Evolutionary conservation across 2,329 filamentous ascomycete genomes (phyloP).

Genomic region (Diaporthe citri): DNA sequence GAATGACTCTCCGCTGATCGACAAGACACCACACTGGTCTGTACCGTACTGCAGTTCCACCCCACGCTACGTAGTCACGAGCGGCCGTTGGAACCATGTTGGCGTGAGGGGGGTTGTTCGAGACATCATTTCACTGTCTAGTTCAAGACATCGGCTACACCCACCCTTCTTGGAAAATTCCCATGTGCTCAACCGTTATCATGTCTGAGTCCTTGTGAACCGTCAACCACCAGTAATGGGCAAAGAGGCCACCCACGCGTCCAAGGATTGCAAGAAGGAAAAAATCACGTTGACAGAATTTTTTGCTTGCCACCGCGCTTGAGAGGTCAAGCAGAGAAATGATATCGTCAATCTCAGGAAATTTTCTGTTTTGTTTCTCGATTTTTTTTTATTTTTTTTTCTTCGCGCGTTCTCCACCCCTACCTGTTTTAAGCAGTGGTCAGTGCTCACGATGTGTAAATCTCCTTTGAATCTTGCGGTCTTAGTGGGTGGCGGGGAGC

Average conservation of each 20-base stretch:
- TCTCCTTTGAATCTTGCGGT: conserved; percentile 23
- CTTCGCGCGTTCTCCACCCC: conserved; percentile 11
- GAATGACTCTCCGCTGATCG: conserved; percentile 29
- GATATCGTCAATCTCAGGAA: neutral
- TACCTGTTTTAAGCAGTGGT: conserved; percentile 36
- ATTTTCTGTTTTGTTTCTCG: neutral
- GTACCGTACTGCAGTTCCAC: conserved; percentile 2
- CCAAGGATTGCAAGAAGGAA: neutral
- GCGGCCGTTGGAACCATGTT: conserved; percentile 21
- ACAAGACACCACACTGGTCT: conserved; percentile 3
- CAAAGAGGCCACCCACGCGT: neutral
- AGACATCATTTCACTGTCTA: conserved; percentile 20
- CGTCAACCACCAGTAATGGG: neutral
- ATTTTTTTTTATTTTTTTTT: conserved; percentile 30
- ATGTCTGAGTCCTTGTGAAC: conserved; percentile 25
- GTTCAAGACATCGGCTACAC: conserved; percentile 29
- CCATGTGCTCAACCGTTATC: conserved; percentile 36
- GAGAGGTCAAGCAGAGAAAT: neutral
- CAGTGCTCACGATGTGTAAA: conserved; percentile 32
- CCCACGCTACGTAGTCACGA: conserved; percentile 26
- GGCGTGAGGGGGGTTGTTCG: conserved; percentile 14
- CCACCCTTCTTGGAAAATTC: neutral
- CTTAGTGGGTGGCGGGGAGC: conserved; percentile 17
- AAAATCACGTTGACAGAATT: neutral
- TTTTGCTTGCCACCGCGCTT: conserved; percentile 19